Evolutionary conservation across 2,329 filamentous ascomycete species (phyloP).

Genomic region (Gnomoniopsis smithogilvyi): DNA sequence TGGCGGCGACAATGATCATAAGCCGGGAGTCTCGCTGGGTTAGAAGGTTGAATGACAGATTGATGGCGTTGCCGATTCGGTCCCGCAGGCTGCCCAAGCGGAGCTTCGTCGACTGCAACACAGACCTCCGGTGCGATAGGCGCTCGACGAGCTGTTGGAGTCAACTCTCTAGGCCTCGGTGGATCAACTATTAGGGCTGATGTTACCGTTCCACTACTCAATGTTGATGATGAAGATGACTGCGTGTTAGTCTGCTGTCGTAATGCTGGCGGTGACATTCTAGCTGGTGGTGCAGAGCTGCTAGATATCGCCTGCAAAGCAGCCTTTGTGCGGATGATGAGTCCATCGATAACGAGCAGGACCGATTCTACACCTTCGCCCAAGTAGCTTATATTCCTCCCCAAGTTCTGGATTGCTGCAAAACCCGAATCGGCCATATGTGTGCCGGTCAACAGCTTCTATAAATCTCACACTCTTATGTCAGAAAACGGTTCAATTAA

Average conservation of each 20-base stretch:
- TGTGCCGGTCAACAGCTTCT: neutral
- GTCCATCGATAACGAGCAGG: neutral
- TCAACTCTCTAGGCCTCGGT: neutral
- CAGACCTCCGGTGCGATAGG: conserved; percentile 28
- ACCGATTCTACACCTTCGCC: neutral
- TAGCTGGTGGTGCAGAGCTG: neutral
- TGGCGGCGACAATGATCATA: conserved; percentile 33
- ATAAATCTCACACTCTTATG: too few species aligned
- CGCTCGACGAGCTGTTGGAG: conserved; percentile 25
- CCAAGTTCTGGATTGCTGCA: neutral
- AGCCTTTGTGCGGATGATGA: neutral
- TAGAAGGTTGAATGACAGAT: conserved; percentile 33
- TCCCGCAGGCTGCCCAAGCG: conserved; percentile 31
- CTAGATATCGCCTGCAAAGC: neutral
- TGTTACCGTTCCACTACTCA: neutral
- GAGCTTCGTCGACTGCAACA: conserved; percentile 34
- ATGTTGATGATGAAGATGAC: neutral
- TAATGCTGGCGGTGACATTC: neutral
- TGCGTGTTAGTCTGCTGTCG: neutral
- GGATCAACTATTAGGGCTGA: neutral
- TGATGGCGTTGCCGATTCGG: conserved; percentile 32
- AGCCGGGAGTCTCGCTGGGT: conserved; percentile 34
- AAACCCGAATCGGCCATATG: neutral
- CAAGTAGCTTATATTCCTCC: neutral
- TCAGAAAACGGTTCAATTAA: too few species aligned